Percentiles rank a stretch among this genome's conserved stretches.
These are phyloP conservation scores for Hydnomerulius pinastri DNA, from an alignment of 768 basidiomycete genomes.

Conservation along the genomic window DNA sequence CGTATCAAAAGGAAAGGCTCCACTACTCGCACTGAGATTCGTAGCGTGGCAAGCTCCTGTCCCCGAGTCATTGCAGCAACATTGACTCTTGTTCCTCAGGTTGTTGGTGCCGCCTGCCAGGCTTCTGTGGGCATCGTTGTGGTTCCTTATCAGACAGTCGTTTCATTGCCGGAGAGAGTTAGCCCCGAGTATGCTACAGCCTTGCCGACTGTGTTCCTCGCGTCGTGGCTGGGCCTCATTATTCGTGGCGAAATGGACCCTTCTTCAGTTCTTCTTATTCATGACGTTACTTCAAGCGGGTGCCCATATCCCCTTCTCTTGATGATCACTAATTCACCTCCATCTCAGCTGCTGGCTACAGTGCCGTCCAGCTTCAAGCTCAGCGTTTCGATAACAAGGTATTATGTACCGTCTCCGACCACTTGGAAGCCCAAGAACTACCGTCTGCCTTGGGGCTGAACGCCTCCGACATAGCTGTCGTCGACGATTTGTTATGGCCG, in stretches of 20 bases:
- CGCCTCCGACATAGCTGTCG: constrained; percentile 8
- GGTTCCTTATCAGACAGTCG: constrained; percentile 6
- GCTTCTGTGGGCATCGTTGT: constrained; percentile 1
- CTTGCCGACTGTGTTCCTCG: constrained; percentile 22
- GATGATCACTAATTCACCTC: background rate
- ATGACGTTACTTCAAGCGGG: constrained; percentile 29
- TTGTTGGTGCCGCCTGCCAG: constrained; percentile 3
- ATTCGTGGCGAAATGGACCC: constrained; percentile 16
- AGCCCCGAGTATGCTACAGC: constrained; percentile 19
- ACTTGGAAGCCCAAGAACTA: constrained; percentile 15
- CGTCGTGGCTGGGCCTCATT: constrained; percentile 30
- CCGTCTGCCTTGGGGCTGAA: constrained; percentile 13
- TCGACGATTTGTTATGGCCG: constrained; percentile 11
- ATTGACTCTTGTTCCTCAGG: background rate
- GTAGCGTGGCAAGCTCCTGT: background rate
- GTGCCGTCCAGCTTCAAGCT: constrained; percentile 30
- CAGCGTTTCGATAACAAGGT: constrained; percentile 21
- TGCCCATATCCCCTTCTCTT: too few relatives aligned
- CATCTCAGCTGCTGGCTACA: constrained; percentile 21
- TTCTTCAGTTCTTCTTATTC: constrained; percentile 26
- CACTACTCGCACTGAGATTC: background rate
- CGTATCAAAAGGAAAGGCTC: constrained; percentile 2
- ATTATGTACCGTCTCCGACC: constrained; percentile 21
- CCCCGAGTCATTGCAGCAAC: background rate
- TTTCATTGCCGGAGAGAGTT: constrained; percentile 17